Evolutionary conservation across 768 basidiomycete species (phyloP), one percentile per base, ranked within the genome.

Genomic region (Asterophora parasitica): DNA sequence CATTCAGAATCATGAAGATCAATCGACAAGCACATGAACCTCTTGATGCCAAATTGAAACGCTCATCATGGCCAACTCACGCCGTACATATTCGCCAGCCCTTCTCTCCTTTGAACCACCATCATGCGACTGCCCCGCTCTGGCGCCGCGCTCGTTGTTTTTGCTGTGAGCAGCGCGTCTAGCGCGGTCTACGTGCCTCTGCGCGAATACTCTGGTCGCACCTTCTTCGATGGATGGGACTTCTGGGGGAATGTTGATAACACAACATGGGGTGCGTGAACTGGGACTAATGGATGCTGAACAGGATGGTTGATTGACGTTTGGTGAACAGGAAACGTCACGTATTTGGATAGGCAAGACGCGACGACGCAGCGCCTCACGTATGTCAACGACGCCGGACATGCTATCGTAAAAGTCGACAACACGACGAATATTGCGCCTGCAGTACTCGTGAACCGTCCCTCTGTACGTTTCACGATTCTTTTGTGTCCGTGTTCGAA

Each of bases 321-420:
- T 9, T 32, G 2, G 28, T 27, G 23, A 4, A 12, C 34, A 39
- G 45, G 53, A 8, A 58, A 83, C 76, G 81, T 44, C 69, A 82
- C 53, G 70, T 76, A 33, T 72, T 61, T 82, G 20, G 70, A 74
- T 55, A 61, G 67, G 52, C 55, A 62, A 0, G 63, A 70, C 28
- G 78, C 67, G 7, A 50, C 48, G 12, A 37, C 48, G 13, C 60
- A 65, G 50, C 60, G 64, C 1, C 70, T 89, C 6, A 76, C 78
- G 6, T 85, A 76, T 53, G 62, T 85, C 51, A 80, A 83, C 52
- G 53, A 56, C 35, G 72, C 71, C 3, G 78, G 82, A 5, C 75
- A 80, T 48, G 82, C 78, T 5, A 77, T 92, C 51, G 71, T 92
- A 40, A 78, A 74, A 54, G 89, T 91, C 3, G 88, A 89, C 67